Evolutionary conservation across 371 early-diverging fungal species (phyloP).

Genomic region (Batkoa obscura): DNA sequence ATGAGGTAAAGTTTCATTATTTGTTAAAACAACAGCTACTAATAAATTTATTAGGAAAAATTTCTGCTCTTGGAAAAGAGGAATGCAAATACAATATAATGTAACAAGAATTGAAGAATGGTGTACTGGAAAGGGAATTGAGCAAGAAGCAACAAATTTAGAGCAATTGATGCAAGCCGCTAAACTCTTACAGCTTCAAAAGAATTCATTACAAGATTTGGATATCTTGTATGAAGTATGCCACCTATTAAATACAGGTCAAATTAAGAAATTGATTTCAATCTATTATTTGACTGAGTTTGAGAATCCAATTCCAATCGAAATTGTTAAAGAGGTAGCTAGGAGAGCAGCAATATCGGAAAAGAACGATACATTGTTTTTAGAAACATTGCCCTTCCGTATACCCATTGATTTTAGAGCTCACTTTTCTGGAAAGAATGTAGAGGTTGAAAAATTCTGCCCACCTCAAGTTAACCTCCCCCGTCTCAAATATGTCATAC

Average conservation of each 20-base stretch:
- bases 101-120: conserved; percentile 89
- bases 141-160: conserved; percentile 73
- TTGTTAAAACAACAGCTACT: conserved; percentile 8
- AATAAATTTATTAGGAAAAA: conserved; percentile 18
- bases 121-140: conserved; percentile 81
- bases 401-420: conserved; percentile 3
- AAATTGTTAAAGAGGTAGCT: conserved; percentile 77
- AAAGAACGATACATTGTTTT: conserved; percentile 66
- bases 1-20: conserved; percentile 47
- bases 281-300: conserved; percentile 57
- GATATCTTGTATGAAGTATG: conserved; percentile 91
- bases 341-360: conserved; percentile 64
- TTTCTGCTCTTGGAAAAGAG: conserved; percentile 75
- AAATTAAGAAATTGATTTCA: conserved; percentile 85
- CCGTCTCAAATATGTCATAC: conserved; percentile 3
- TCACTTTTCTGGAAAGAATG: conserved; percentile 5
- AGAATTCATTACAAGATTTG: conserved; percentile 73
- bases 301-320: conserved; percentile 72
- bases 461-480: conserved; percentile 1
- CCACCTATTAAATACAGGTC: conserved; percentile 78
- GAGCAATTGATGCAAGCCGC: conserved; percentile 88
- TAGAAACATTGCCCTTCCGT: conserved; percentile 51
- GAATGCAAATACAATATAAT: conserved; percentile 96
- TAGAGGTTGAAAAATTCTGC: conserved; percentile 5
- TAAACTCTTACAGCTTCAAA: conserved; percentile 85